Percentiles rank a stretch among this genome's conserved stretches.
Conservation (phyloP, 2,329 filamentous ascomycete species). For the Cryphonectria radicalis region DNA sequence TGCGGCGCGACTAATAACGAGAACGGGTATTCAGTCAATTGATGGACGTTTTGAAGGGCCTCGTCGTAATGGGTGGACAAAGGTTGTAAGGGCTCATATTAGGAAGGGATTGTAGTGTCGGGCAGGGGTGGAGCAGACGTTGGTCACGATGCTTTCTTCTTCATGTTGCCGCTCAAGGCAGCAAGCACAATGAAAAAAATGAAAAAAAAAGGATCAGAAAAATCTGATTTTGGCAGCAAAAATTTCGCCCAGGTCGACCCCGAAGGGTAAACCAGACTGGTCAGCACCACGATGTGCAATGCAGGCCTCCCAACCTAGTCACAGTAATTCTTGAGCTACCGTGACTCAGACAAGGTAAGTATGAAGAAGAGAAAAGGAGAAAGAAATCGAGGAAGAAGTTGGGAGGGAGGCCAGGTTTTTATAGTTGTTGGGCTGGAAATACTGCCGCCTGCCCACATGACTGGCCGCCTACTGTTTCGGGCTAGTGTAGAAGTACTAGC, state of each 20-base stretch:
- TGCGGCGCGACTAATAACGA: too few species aligned
- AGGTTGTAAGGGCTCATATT: too few species aligned
- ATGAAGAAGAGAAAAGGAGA: constrained; percentile 19
- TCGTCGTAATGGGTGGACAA: too few species aligned
- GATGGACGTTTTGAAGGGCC: too few species aligned
- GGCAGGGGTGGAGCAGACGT: neutral
- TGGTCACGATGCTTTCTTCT: constrained; percentile 41
- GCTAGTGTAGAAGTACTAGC: neutral
- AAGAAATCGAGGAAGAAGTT: constrained; percentile 3
- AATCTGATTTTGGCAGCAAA: constrained; percentile 44
- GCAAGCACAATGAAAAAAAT: constrained; percentile 49
- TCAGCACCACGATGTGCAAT: constrained; percentile 58
- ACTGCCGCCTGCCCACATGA: constrained; percentile 12
- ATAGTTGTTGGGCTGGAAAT: constrained; percentile 6
- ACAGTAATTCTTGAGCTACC: constrained; percentile 49
- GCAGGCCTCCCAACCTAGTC: constrained; percentile 52
- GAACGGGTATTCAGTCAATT: too few species aligned
- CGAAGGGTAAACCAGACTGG: constrained; percentile 55
- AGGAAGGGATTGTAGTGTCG: too few species aligned
- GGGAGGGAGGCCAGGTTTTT: constrained; percentile 20
- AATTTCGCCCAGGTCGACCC: constrained; percentile 56
- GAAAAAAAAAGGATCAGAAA: constrained; percentile 37
- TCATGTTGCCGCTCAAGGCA: constrained; percentile 46
- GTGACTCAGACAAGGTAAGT: constrained; percentile 29
- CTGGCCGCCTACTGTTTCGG: constrained; percentile 16